A percentile compares a stretch with the other conserved stretches of the same genome.
phyloP scores from a whole-genome alignment of 2,329 filamentous ascomycete species.

The Grosmannia clavigera region DNA sequence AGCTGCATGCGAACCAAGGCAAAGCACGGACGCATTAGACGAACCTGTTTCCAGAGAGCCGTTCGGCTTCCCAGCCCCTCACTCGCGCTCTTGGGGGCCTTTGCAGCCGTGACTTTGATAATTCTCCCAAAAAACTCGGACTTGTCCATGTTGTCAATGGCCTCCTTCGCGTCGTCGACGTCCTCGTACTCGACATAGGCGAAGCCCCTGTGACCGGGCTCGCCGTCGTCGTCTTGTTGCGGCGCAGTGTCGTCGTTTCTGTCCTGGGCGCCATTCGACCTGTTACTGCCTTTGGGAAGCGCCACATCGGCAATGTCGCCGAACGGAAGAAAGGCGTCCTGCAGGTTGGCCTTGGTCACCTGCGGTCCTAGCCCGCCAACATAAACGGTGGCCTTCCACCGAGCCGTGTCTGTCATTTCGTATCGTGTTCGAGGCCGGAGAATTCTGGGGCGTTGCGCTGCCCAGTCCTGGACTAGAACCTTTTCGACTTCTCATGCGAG shows the following conservation, averaged over 20 bases:
- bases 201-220: slow-evolving; percentile 62
- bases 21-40: slow-evolving; percentile 12
- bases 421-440: slow-evolving; percentile 8
- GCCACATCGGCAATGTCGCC: slow-evolving; percentile 89
- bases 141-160: slow-evolving; percentile 98
- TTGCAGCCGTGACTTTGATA: slow-evolving; percentile 85
- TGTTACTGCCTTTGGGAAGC: slow-evolving; percentile 75
- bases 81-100: slow-evolving; percentile 76
- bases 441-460: neutral
- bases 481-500: neutral
- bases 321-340: slow-evolving; percentile 91
- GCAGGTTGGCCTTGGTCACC: slow-evolving; percentile 63
- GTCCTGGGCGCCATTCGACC: slow-evolving; percentile 39
- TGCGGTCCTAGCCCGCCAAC: slow-evolving; percentile 76
- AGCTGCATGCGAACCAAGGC: slow-evolving; percentile 5
- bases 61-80: slow-evolving; percentile 87
- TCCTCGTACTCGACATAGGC: slow-evolving; percentile 94
- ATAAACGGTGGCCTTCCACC: slow-evolving; percentile 85
- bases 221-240: neutral
- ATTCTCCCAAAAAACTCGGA: slow-evolving; percentile 86
- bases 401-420: slow-evolving; percentile 65
- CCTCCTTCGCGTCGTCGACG: slow-evolving; percentile 75
- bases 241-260: neutral
- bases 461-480: neutral
- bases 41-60: slow-evolving; percentile 92